phyloP scores from a whole-genome alignment of 2,329 filamentous ascomycete species.

The Ascosphaera pollenicola region DNA sequence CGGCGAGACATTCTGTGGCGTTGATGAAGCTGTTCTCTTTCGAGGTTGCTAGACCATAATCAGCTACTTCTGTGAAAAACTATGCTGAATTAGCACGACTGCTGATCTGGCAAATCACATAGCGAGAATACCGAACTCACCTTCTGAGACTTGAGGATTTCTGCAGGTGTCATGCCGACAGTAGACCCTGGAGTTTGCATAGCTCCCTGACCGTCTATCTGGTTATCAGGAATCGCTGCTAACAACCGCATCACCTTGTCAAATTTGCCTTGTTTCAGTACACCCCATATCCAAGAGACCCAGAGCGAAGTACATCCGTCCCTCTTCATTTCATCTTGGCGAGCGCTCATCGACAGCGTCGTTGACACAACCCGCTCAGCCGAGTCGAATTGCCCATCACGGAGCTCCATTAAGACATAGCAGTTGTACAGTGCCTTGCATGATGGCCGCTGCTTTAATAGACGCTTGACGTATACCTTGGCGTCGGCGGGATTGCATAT shows the following conservation, averaged over 20 bases:
- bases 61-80: slow-evolving; percentile 29
- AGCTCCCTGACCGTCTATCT: slow-evolving; percentile 12
- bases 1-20: slow-evolving; percentile 37
- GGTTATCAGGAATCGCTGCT: slow-evolving; percentile 17
- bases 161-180: slow-evolving; percentile 11
- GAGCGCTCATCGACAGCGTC: slow-evolving; percentile 36
- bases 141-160: slow-evolving; percentile 16
- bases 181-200: slow-evolving; percentile 5
- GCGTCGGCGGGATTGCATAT: slow-evolving; percentile 30
- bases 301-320: slow-evolving; percentile 27
- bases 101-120: not conserved
- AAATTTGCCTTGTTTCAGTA: slow-evolving; percentile 26
- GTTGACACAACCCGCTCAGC: slow-evolving; percentile 45
- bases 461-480: slow-evolving; percentile 47
- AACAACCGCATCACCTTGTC: slow-evolving; percentile 17
- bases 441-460: slow-evolving; percentile 46
- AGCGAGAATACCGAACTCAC: slow-evolving; percentile 9
- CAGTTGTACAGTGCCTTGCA: slow-evolving; percentile 53
- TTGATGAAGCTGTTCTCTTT: slow-evolving; percentile 28
- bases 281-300: slow-evolving; percentile 45
- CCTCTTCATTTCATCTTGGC: slow-evolving; percentile 14
- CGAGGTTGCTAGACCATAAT: slow-evolving; percentile 32
- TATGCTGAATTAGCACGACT: slow-evolving; percentile 24
- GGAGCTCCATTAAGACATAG: slow-evolving; percentile 51
- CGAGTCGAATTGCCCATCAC: slow-evolving; percentile 32